Evolutionary conservation across 2,329 filamentous ascomycete genomes (phyloP), one percentile per base, ranked within the genome.

Genomic region (Nigrograna mackinnonii): DNA sequence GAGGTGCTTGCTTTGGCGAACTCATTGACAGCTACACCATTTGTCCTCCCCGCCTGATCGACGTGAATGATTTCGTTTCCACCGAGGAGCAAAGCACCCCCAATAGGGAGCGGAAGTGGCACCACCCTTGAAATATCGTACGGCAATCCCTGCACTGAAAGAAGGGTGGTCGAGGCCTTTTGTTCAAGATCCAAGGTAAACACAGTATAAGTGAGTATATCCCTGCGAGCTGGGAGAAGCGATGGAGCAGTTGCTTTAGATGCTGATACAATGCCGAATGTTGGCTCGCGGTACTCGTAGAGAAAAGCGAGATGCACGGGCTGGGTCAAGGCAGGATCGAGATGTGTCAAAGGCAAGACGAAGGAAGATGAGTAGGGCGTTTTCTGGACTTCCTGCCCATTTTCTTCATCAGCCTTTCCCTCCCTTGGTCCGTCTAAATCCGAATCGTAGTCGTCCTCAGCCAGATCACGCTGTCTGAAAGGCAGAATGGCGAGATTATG

Each of bases 221-320:
- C 94, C 61, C 86, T 94, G 51, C 90, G 82, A 58, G 91, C 87
- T 49, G 79, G 73, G 19, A 85, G 70, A 39, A 97, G 75, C 3
- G 89, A 85, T 41, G 79, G 78, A n/a, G 91, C 91, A 12, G 86
- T 83, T 24, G 85, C 78, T 50, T 83, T 75, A 39, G 84, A 85
- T 2, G 91, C 89, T 35, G 90, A 94, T 31, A 99, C 77, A 47
- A 99, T 91, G 43, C 92, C 94, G 72, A 99, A 96, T 0, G 94
- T 99, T 11, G 94, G 92, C 70, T 97, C 94, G 67, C 94, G 86
- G 70, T 99, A 99, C 73, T 97, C 92, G 78, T 97, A 83, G 52
- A 99, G 76, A 68, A 99, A 99, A 41, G 89, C 86, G 61, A 99
- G 82, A 64, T 96, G 89, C 60, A 96, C 84, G 36, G 92, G 91